phyloP scores from a whole-genome alignment of 345 rosid species.

The Eucalyptus paniculata region DNA sequence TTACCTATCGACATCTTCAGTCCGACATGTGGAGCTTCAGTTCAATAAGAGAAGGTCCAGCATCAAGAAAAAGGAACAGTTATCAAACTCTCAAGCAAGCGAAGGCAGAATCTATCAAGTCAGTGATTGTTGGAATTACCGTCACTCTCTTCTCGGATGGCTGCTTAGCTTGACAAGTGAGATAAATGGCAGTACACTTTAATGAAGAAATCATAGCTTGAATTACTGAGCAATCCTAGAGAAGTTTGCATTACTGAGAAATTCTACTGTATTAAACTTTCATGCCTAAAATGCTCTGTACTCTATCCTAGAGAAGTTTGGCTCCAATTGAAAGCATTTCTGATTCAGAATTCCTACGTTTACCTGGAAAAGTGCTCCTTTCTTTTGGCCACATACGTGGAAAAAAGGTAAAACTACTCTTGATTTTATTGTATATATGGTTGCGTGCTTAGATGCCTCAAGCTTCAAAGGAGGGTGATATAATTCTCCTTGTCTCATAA shows the following conservation, averaged over 20 bases:
- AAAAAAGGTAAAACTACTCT: not conserved
- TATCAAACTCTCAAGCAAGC: not conserved
- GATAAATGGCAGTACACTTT: not conserved
- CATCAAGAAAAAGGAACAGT: not conserved
- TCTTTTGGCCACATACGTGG: not conserved
- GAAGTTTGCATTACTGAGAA: not conserved
- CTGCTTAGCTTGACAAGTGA: not conserved
- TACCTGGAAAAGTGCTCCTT: not conserved
- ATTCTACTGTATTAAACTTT: not conserved
- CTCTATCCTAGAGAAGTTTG: not conserved
- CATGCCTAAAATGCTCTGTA: not conserved
- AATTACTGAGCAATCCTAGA: not conserved
- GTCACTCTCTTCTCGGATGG: not conserved
- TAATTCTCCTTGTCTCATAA: not conserved
- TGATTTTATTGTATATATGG: not conserved
- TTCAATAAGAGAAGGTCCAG: not conserved
- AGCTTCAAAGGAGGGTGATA: not conserved
- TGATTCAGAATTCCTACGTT: not conserved
- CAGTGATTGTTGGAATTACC: not conserved
- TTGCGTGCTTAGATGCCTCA: not conserved
- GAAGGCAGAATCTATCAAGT: not conserved
- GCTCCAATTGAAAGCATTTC: not conserved
- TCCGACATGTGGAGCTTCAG: not conserved
- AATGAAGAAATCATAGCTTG: not conserved
- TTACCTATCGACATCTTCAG: not conserved